Evolutionary conservation across 164 flowering plant genomes (phyloP), one percentile per base, ranked within the genome.

Genomic region (Berberis thunbergii): DNA sequence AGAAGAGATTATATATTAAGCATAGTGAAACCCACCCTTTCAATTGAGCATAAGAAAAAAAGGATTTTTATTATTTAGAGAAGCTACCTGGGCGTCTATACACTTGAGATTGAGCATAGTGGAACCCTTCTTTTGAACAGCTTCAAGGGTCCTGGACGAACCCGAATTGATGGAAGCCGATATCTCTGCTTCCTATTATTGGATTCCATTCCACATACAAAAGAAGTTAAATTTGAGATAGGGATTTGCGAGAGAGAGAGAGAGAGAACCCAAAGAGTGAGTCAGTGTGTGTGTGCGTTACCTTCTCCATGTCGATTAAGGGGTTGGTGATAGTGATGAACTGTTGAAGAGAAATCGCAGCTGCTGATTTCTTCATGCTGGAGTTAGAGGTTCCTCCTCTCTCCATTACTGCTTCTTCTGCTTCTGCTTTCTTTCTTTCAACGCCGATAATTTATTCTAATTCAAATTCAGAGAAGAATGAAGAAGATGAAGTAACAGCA

Each of bases 81-180:
- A 26, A 26, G 26, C 26, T 26, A 94, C 99, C 96, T 91, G 92
- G 71, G 77, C 94, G 77, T 91, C 97, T 1, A 85, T 81, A 64
- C 99, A 95, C 73, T 95, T 95, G 83, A 95, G 80, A 76, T 95
- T 95, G 57, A 91, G 89, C 58, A 95, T 80, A 0, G 82, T 71
- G 41, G 94, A 86, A 52, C 97, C 97, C 68, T 77, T 82, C 80
- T 79, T 87, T 66, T 85, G 90, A 70, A 97, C 91, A 63, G 80
- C 62, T 40, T 84, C 97, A 61, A 86, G 68, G 61, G 72, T 89
- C 68, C 96, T 79, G 0, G 85, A 79, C 1, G 91, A 80, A 5
- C 90, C 85, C 3, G 97, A 74, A 65, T 65, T 76, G 60, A 89
- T 72, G 9, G 97, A 86, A 39, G 83, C 83, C 8, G 96, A 74